phyloP scores from a whole-genome alignment of 2,329 filamentous ascomycete species.

The Plectosphaerella cucumerina region DNA sequence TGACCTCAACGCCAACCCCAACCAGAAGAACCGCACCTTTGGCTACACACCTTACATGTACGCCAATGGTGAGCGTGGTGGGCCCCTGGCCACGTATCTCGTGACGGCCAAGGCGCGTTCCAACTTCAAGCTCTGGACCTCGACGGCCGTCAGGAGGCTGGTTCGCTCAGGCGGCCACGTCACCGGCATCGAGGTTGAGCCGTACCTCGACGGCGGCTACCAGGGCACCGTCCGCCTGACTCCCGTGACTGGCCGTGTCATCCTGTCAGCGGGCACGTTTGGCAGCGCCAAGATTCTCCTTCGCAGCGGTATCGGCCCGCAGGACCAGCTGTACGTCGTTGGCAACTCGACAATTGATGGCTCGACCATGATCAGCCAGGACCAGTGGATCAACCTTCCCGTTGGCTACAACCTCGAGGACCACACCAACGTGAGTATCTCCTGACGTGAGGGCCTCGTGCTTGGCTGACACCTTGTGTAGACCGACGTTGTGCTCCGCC shows the following conservation, averaged over 20 bases:
- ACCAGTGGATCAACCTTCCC: constrained; percentile 53
- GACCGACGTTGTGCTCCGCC: constrained; percentile 42
- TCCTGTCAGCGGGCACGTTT: constrained; percentile 65
- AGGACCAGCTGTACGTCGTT: constrained; percentile 52
- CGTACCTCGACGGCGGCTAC: constrained; percentile 47
- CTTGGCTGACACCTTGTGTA: constrained; percentile 12
- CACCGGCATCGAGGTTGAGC: constrained; percentile 65
- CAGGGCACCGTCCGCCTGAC: constrained; percentile 58
- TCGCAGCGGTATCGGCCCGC: constrained; percentile 63
- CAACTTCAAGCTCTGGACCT: constrained; percentile 65
- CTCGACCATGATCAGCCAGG: constrained; percentile 42
- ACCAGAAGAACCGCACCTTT: constrained; percentile 62
- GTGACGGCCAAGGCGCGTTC: constrained; percentile 52
- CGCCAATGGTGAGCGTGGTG: constrained; percentile 59
- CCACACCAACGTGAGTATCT: constrained; percentile 40
- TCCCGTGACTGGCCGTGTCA: constrained; percentile 55
- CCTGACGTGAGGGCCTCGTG: background rate
- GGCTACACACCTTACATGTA: constrained; percentile 66
- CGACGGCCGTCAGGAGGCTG: constrained; percentile 64
- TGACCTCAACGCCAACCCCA: constrained; percentile 54
- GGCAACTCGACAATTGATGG: constrained; percentile 42
- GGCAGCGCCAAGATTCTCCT: constrained; percentile 67
- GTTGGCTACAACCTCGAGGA: constrained; percentile 58
- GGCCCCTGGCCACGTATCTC: constrained; percentile 69
- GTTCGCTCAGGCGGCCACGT: constrained; percentile 57